Conservation (phyloP, 2,329 filamentous ascomycete species). For the Cladosporium cucumerinum region DNA sequence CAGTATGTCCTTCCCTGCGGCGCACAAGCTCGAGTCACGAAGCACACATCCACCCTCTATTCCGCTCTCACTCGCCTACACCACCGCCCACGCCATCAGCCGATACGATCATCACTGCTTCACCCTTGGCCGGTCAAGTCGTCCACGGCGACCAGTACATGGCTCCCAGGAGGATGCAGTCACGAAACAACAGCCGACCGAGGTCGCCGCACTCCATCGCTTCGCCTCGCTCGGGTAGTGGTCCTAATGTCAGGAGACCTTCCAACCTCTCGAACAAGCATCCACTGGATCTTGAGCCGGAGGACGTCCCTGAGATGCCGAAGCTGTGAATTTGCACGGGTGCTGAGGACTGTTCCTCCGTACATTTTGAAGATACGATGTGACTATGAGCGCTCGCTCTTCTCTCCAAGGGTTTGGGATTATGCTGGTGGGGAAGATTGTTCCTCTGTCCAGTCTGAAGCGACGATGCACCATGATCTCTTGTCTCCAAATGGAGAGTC, state of each 20-base stretch:
- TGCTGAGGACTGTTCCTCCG: neutral
- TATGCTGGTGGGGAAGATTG: neutral
- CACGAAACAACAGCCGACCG: conserved; percentile 21
- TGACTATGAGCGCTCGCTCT: neutral
- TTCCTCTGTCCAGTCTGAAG: neutral
- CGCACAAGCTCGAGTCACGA: conserved; percentile 44
- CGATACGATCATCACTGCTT: conserved; percentile 67
- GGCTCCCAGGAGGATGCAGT: conserved; percentile 24
- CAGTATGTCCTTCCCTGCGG: neutral
- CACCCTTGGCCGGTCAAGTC: conserved; percentile 64
- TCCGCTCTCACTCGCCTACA: conserved; percentile 67
- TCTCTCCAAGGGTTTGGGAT: neutral
- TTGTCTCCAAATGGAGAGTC: neutral
- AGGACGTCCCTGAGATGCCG: conserved; percentile 11
- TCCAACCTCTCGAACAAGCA: conserved; percentile 6
- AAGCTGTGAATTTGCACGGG: conserved; percentile 5
- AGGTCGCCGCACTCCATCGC: conserved; percentile 4
- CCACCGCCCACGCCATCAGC: conserved; percentile 63
- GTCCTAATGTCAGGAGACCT: neutral
- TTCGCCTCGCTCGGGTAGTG: conserved; percentile 2
- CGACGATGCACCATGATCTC: neutral
- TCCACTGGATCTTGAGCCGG: conserved; percentile 9
- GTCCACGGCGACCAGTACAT: conserved; percentile 40
- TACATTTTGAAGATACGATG: no score
- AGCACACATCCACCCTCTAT: conserved; percentile 72